phyloP scores from a whole-genome alignment of 129 eudicot genomes.

The Lactuca saligna region DNA sequence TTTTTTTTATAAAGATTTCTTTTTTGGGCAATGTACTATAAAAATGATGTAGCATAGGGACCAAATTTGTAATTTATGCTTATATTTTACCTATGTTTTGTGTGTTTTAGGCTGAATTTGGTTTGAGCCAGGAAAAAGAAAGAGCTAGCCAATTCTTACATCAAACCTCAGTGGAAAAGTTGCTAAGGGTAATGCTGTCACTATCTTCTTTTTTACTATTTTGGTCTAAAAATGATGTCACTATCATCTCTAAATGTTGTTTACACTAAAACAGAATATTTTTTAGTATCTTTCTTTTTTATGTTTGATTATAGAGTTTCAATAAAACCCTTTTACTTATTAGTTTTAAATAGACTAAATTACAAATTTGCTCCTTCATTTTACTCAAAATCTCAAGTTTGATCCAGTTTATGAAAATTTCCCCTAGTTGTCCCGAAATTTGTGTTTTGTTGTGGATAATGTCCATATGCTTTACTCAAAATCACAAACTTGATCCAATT shows the following conservation, averaged over 20 bases:
- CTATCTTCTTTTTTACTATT: background rate
- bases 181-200: constrained; percentile 38
- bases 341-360: background rate
- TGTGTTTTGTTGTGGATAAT: too few species aligned
- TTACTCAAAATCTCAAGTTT: background rate
- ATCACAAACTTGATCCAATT: too few species aligned
- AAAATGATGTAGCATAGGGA: background rate
- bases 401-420: background rate
- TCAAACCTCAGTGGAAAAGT: constrained; percentile 42
- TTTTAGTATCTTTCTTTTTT: background rate
- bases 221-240: too few species aligned
- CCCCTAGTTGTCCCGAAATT: too few species aligned
- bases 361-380: background rate
- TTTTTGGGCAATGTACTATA: background rate
- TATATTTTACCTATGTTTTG: background rate
- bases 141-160: constrained; percentile 46
- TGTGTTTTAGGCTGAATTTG: constrained; percentile 38
- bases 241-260: too few species aligned
- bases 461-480: too few species aligned
- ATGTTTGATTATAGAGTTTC: background rate
- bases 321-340: background rate
- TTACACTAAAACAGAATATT: background rate
- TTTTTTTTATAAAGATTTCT: too few species aligned
- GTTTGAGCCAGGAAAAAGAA: constrained; percentile 44
- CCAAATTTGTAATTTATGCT: background rate